These are phyloP conservation scores for Fusarium albosuccineum DNA, from an alignment of 2,329 filamentous ascomycete species.

Conservation along the genomic window DNA sequence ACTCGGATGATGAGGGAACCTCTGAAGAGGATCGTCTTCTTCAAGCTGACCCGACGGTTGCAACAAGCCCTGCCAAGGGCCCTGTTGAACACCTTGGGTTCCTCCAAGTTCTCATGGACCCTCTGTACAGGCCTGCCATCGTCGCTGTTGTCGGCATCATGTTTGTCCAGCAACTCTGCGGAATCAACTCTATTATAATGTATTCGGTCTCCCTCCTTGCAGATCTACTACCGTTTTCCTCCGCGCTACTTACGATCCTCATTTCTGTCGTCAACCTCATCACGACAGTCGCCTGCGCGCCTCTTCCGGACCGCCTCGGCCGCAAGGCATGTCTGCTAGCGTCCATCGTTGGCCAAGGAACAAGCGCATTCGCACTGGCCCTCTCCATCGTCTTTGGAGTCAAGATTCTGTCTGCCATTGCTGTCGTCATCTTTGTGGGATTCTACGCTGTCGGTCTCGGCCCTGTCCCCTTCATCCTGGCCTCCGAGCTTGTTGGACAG, in stretches of 20 bases:
- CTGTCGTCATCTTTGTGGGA: conserved; percentile 87
- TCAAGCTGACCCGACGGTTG: conserved; percentile 47
- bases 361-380: conserved; percentile 81
- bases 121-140: conserved; percentile 78
- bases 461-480: conserved; percentile 93
- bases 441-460: conserved; percentile 93
- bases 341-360: conserved; percentile 87
- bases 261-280: conserved; percentile 90
- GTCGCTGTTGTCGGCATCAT: conserved; percentile 91
- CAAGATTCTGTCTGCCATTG: conserved; percentile 82
- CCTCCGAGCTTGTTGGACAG: conserved; percentile 88
- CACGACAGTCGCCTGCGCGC: conserved; percentile 84
- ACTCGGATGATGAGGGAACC: conserved; percentile 55
- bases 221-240: conserved; percentile 83
- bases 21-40: conserved; percentile 81
- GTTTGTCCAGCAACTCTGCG: conserved; percentile 91
- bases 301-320: conserved; percentile 87
- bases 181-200: conserved; percentile 98
- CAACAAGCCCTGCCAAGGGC: conserved; percentile 32
- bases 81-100: conserved; percentile 66
- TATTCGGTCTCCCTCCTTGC: conserved; percentile 93
- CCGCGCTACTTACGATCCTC: conserved; percentile 85
- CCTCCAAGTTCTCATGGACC: conserved; percentile 74
- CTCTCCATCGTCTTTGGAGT: conserved; percentile 81
- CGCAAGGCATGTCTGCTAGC: conserved; percentile 87